These are phyloP conservation scores for Apophysomyces ossiformis DNA, from an alignment of 371 early-diverging fungal species.

Conservation along the genomic window DNA sequence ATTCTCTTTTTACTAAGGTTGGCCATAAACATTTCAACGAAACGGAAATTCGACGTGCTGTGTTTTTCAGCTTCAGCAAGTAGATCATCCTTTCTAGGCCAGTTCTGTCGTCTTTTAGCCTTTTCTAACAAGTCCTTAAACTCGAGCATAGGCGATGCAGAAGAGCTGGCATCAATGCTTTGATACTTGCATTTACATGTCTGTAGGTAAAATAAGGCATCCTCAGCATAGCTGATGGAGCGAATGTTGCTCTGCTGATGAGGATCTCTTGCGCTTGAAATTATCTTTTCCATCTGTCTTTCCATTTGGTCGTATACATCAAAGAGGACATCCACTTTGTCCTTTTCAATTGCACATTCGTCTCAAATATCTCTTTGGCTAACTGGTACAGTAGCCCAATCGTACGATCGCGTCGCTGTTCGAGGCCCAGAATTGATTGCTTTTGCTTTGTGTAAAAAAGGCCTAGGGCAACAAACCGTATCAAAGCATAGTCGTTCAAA, in stretches of 20 bases:
- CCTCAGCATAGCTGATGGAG: background rate
- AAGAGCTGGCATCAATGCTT: constrained; percentile 6
- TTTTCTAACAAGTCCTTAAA: background rate
- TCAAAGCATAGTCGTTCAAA: too few species aligned
- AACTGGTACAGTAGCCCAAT: constrained; percentile 7
- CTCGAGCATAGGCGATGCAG: constrained; percentile 12
- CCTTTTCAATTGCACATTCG: background rate
- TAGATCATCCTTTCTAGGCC: background rate
- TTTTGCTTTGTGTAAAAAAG: too few species aligned
- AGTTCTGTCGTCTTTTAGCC: background rate
- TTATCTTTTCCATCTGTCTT: background rate
- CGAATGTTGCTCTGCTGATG: background rate
- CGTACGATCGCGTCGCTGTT: too few species aligned
- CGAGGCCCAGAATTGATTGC: too few species aligned
- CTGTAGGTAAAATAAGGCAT: background rate
- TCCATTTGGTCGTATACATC: constrained; percentile 1
- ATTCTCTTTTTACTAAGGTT: constrained; percentile 1
- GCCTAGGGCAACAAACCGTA: too few species aligned
- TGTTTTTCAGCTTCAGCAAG: background rate
- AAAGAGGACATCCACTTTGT: constrained; percentile 3
- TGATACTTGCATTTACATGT: constrained; percentile 3
- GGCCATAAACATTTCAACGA: constrained; percentile 5
- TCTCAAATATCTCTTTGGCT: constrained; percentile 1
- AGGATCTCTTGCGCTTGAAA: constrained; percentile 2
- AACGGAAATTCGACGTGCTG: background rate